Evolutionary conservation across 1,284 basidiomycete genomes (phyloP).

Genomic region (Trichosporon sp.): DNA sequence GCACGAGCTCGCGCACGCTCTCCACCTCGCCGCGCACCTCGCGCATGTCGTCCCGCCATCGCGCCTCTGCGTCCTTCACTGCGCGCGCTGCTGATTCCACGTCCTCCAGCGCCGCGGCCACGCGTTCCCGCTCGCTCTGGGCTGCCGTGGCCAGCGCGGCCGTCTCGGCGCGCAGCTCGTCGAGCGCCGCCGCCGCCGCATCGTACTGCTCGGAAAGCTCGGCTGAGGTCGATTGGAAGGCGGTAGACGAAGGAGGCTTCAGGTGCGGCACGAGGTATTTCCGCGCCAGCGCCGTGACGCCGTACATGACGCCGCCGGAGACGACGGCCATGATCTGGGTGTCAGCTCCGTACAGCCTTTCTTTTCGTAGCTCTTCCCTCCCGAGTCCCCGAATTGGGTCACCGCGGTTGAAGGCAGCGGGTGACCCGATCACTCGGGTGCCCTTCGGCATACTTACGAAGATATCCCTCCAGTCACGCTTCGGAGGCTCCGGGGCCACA

Average conservation of each 20-base stretch:
- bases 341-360: constrained; percentile 16
- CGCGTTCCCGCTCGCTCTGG: constrained; percentile 77
- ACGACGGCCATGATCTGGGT: constrained; percentile 87
- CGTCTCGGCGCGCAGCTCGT: constrained; percentile 57
- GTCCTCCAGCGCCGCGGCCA: constrained; percentile 75
- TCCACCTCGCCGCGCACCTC: constrained; percentile 90
- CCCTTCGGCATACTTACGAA: constrained; percentile 65
- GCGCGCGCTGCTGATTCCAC: constrained; percentile 66
- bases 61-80: constrained; percentile 62
- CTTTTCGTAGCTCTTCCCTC: no score
- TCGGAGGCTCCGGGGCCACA: constrained; percentile 57
- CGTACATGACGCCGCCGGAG: constrained; percentile 85
- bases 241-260: constrained; percentile 80
- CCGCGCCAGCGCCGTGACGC: constrained; percentile 81
- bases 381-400: no score
- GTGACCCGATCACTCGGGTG: no score
- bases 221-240: constrained; percentile 86
- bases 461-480: constrained; percentile 88
- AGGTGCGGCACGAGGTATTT: constrained; percentile 93
- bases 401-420: no score
- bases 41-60: constrained; percentile 84
- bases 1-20: constrained; percentile 73
- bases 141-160: constrained; percentile 80
- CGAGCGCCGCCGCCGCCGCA: constrained; percentile 78
- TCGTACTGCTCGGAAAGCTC: constrained; percentile 89